Conservation (phyloP, 2,329 filamentous ascomycete species). For the Fusarium sp. region DNA sequence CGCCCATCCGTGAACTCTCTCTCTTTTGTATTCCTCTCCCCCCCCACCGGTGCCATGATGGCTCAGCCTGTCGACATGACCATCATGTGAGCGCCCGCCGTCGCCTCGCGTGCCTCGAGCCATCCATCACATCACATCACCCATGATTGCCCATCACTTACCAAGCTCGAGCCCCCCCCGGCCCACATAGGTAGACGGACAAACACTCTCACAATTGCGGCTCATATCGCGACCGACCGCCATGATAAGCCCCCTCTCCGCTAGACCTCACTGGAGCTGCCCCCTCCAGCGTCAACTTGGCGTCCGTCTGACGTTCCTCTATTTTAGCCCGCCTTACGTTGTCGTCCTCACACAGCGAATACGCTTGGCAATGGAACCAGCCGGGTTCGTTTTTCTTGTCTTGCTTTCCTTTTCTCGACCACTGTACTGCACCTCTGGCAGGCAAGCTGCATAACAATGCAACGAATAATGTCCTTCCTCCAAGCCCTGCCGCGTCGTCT, state of each 20-base stretch:
- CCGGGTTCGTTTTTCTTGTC: neutral
- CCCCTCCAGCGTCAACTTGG: conserved; percentile 26
- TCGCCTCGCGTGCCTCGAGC: conserved; percentile 29
- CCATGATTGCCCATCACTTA: conserved; percentile 8
- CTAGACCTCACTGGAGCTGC: neutral
- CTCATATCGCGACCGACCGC: neutral
- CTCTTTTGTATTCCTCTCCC: neutral
- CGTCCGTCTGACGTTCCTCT: conserved; percentile 31
- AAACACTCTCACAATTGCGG: conserved; percentile 2
- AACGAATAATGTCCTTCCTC: conserved; percentile 16
- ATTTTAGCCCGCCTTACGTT: neutral
- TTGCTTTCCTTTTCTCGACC: conserved; percentile 3
- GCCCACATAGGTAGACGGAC: neutral
- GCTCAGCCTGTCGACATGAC: conserved; percentile 29
- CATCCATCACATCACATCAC: conserved; percentile 30
- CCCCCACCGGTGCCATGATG: conserved; percentile 23
- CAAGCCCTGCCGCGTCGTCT: neutral
- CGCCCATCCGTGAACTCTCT: neutral
- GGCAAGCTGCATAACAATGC: conserved; percentile 27
- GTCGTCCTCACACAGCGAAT: neutral
- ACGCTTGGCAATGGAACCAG: conserved; percentile 15
- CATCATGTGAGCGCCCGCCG: conserved; percentile 38
- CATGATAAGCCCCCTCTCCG: conserved; percentile 2
- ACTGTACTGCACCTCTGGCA: conserved; percentile 6
- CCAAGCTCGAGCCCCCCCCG: neutral